phyloP scores from a whole-genome alignment of 2,329 filamentous ascomycete species.

The Emergomyces orientalis region DNA sequence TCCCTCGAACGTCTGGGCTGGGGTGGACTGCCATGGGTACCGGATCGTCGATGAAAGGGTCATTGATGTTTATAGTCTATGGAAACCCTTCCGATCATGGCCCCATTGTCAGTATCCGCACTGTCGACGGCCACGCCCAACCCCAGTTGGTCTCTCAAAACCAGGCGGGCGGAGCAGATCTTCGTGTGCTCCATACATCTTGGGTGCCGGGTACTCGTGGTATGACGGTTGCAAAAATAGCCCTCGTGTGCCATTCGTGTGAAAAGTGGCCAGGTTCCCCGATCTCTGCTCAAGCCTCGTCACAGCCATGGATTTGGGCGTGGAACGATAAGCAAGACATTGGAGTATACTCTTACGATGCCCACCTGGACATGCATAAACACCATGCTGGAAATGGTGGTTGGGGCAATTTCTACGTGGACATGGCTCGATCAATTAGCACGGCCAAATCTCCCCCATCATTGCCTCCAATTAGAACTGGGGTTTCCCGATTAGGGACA shows the following conservation, averaged over 20 bases:
- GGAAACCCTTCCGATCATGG: neutral
- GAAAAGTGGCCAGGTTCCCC: constrained; percentile 2
- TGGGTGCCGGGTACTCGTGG: neutral
- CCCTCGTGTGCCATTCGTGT: neutral
- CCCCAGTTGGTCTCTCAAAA: neutral
- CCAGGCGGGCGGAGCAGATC: constrained; percentile 3
- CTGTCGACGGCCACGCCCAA: neutral
- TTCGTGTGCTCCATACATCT: constrained; percentile 2
- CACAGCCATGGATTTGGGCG: constrained; percentile 3
- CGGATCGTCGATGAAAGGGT: neutral
- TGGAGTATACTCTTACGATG: neutral
- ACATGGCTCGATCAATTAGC: constrained; percentile 4
- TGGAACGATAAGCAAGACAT: constrained; percentile 6
- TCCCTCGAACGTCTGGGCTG: neutral
- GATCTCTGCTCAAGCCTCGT: neutral
- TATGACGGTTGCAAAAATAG: neutral
- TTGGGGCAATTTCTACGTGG: constrained; percentile 3
- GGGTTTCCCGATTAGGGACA: neutral
- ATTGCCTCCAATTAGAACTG: neutral
- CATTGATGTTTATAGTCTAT: constrained; percentile 3
- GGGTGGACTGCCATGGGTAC: constrained; percentile 3
- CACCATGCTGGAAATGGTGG: neutral
- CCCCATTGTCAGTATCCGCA: constrained; percentile 4
- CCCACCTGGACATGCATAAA: neutral
- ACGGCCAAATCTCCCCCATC: neutral